phyloP scores from a whole-genome alignment of 805 yeast genomes.

The Saturnispora sekii region DNA sequence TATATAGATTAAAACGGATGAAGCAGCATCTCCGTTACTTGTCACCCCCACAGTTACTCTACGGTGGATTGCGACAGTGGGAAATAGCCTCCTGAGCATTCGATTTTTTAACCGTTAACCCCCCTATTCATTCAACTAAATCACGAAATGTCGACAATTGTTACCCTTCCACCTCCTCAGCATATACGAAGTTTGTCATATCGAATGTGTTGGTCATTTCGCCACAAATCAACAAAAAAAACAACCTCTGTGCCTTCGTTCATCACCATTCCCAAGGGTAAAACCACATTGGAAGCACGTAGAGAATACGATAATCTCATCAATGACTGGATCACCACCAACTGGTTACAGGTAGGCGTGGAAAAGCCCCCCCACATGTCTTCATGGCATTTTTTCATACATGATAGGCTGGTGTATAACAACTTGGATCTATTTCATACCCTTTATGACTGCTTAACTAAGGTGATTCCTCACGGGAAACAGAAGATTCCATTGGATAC shows the following conservation, averaged over 20 bases:
- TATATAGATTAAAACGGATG: no score
- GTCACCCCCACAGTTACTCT: no score
- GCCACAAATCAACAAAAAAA: neutral
- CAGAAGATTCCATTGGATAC: neutral
- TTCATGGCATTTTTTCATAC: slow-evolving; percentile 20
- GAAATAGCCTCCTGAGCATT: no score
- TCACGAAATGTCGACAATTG: no score
- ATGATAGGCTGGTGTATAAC: slow-evolving; percentile 19
- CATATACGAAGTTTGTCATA: neutral
- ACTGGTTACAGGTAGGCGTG: no score
- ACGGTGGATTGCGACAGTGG: no score
- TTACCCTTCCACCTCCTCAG: no score
- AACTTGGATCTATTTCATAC: slow-evolving; percentile 15
- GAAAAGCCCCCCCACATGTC: slow-evolving; percentile 2
- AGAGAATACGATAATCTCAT: slow-evolving; percentile 18
- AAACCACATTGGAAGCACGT: slow-evolving; percentile 13
- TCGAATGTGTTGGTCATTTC: neutral
- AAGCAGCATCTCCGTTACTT: no score
- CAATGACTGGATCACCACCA: slow-evolving; percentile 17
- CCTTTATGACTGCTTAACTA: slow-evolving; percentile 10
- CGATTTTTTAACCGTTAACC: no score
- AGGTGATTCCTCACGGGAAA: slow-evolving; percentile 3
- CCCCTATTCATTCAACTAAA: no score
- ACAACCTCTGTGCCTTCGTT: neutral
- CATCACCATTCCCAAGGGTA: slow-evolving; percentile 1